Evolutionary conservation across 768 basidiomycete genomes (phyloP), one percentile per base, ranked within the genome.

Genomic region (Macrolepiota dolichaula): DNA sequence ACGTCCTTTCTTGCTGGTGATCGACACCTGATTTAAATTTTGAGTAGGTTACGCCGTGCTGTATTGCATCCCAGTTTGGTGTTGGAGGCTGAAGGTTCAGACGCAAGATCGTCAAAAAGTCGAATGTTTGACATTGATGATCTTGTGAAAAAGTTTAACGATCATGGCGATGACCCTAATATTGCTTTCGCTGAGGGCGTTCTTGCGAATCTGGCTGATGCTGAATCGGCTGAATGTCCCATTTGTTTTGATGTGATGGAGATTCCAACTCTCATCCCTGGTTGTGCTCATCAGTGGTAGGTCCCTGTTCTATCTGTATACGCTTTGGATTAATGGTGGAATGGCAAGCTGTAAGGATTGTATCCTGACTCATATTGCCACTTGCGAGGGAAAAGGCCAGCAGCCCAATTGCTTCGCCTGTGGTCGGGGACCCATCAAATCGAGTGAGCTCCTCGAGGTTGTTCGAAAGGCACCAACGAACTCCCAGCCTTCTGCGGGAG

Each of bases 31-130:
- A 15, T 59, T 65, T 62, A 29, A 50, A 57, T 15, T 57, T 57
- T 32, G 63, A 49, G 15, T 65, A 94, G 92, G 62, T 73, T 97
- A 29, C 89, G 96, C 35, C 93, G 94, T 58, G 95, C 95, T 9
- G 95, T 97, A 3, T 81, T 97, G 22, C 96, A 98, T 70, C 94
- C 96, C 0, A 83, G 83, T 63, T 84, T 98, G 24, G 93, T 97
- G 9, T 75, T 91, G 10, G 81, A 81, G 10, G 72, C 76, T 4
- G 77, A 85, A 27, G 77, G 79, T 27, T 76, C 78, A 35, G 71
- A 75, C 1, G 63, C 72, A 7, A 75, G 76, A 3, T 65, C 77
- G 1, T 66, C 70, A n/a, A 74, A 75, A 10, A 81, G 79, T 50
- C 79, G 77, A 1, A 69, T 67, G 2, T 69, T 89, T 19, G 80